Evolutionary conservation across 2,329 filamentous ascomycete genomes (phyloP).

Genomic region (Simplicillium aogashimaense): DNA sequence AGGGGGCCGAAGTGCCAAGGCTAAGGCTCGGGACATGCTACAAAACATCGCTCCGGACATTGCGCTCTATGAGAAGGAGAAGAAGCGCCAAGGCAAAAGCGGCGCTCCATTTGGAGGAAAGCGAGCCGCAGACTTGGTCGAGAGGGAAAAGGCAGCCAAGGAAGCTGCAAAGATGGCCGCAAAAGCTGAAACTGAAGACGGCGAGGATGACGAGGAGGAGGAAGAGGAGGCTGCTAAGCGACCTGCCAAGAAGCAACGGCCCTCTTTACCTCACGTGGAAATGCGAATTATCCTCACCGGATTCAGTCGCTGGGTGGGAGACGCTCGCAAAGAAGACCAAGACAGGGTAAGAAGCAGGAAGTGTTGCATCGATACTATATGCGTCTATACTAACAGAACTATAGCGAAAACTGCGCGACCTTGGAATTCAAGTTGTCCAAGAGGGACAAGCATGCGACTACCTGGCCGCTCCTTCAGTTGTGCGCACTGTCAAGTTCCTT

Average conservation of each 20-base stretch:
- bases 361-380: constrained; percentile 7
- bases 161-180: constrained; percentile 34
- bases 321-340: constrained; percentile 62
- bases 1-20: constrained; percentile 78
- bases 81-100: constrained; percentile 55
- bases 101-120: constrained; percentile 51
- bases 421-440: constrained; percentile 73
- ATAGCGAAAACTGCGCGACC: constrained; percentile 68
- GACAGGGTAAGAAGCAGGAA: constrained; percentile 56
- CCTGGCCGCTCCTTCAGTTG: constrained; percentile 75
- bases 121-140: constrained; percentile 47
- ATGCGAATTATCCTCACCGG: constrained; percentile 77
- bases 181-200: constrained; percentile 26
- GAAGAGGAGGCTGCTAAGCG: constrained; percentile 36
- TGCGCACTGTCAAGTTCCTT: constrained; percentile 91
- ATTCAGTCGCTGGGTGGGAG: constrained; percentile 71
- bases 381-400: constrained; percentile 9
- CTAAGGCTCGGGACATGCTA: constrained; percentile 66
- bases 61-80: constrained; percentile 85
- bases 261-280: constrained; percentile 49
- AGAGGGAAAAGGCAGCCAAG: constrained; percentile 39
- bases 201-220: constrained; percentile 28
- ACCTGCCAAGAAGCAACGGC: constrained; percentile 53
- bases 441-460: constrained; percentile 73
- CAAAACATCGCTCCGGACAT: constrained; percentile 77